These are phyloP conservation scores for Aquilaria sinensis DNA, from an alignment of 345 rosid species.

Conservation along the genomic window DNA sequence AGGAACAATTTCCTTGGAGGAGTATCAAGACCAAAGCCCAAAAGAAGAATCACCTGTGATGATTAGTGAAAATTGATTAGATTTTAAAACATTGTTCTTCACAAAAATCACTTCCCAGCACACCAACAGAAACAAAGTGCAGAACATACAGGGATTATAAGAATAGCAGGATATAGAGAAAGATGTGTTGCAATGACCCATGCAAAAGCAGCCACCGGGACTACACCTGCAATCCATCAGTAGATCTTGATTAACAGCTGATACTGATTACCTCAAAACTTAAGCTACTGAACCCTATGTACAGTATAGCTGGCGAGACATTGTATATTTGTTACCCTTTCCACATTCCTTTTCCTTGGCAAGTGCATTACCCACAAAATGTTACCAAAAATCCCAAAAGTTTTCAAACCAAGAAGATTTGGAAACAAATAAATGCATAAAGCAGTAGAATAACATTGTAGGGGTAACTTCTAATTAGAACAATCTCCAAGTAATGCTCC, in stretches of 20 bases:
- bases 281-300: no score
- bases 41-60: conserved; percentile 53
- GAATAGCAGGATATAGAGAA: conserved; percentile 77
- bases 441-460: no score
- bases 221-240: conserved; percentile 44
- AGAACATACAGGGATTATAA: conserved; percentile 66
- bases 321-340: no score
- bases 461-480: no score
- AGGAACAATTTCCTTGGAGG: conserved; percentile 71
- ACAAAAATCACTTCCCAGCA: conserved; percentile 8
- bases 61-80: conserved; percentile 16
- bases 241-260: conserved; percentile 8
- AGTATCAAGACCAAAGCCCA: conserved; percentile 83
- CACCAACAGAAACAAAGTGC: not conserved
- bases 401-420: no score
- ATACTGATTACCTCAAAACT: not conserved
- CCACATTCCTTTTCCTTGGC: no score
- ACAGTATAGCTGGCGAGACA: no score
- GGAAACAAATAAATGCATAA: no score
- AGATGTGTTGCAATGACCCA: conserved; percentile 87
- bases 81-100: not conserved
- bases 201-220: conserved; percentile 89
- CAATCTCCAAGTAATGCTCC: no score
- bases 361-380: no score
- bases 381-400: no score